Conservation (phyloP, 352 stramenopile genomes). For the Pythium dissotocum region DNA sequence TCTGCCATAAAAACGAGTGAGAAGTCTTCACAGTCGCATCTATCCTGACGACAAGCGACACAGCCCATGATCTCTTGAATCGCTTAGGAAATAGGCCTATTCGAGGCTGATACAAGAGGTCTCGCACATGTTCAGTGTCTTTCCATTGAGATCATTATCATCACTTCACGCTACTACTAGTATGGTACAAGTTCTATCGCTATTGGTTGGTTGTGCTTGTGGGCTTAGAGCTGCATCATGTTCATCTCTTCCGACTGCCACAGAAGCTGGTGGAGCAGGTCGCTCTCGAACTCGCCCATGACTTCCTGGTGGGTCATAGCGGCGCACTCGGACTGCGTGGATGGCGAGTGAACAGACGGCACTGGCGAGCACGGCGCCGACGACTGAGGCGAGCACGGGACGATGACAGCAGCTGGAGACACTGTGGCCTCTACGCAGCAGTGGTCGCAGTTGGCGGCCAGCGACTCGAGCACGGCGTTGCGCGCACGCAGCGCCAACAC, state of each 20-base stretch:
- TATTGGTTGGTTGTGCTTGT: background rate
- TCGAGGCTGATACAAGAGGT: too few relatives aligned
- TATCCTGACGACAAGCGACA: too few relatives aligned
- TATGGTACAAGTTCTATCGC: constrained; percentile 9
- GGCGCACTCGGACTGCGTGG: constrained; percentile 19
- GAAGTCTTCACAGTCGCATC: too few relatives aligned
- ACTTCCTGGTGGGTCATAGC: constrained; percentile 22
- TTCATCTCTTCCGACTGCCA: constrained; percentile 32
- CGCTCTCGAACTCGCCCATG: constrained; percentile 27
- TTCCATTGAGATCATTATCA: constrained; percentile 1
- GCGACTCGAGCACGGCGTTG: constrained; percentile 38
- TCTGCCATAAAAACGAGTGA: background rate
- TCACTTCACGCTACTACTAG: background rate
- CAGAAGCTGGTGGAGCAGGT: constrained; percentile 30
- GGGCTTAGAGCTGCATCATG: constrained; percentile 18
- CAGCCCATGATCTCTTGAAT: too few relatives aligned
- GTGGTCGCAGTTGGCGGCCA: constrained; percentile 29
- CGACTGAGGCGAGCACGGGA: constrained; percentile 10
- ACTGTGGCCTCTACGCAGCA: constrained; percentile 23
- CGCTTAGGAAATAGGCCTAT: too few relatives aligned
- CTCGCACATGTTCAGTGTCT: background rate
- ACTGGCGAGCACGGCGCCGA: constrained; percentile 13
- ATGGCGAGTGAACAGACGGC: constrained; percentile 21
- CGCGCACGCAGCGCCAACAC: constrained; percentile 36
- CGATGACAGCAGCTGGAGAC: background rate